Conservation (phyloP, 345 rosid genomes). For the Populus davidiana region DNA sequence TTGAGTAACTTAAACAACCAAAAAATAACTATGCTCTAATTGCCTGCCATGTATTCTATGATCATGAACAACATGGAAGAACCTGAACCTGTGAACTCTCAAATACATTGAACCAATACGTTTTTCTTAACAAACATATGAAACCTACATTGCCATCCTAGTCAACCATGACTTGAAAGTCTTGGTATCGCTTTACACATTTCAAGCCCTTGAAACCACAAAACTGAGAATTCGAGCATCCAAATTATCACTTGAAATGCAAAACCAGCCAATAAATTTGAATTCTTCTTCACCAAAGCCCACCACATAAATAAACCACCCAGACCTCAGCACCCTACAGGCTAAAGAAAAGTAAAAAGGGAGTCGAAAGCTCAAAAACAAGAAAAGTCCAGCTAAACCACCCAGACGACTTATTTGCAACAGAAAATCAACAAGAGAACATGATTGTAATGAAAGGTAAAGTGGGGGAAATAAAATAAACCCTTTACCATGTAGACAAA, state of each 20-base stretch:
- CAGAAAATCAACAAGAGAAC: conserved; percentile 10
- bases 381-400: conserved; percentile 14
- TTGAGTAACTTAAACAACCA: conserved; percentile 11
- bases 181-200: background rate
- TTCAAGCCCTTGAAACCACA: conserved; percentile 1
- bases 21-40: conserved; percentile 1
- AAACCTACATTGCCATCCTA: background rate
- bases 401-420: conserved; percentile 22
- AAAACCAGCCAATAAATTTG: background rate
- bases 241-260: background rate
- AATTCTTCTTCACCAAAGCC: conserved; percentile 1
- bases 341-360: conserved; percentile 4
- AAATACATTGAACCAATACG: background rate
- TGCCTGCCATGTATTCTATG: background rate
- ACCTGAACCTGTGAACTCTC: background rate
- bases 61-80: conserved; percentile 1
- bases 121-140: background rate
- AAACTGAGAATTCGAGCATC: background rate
- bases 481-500: conserved; percentile 22
- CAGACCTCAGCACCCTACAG: background rate
- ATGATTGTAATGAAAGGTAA: conserved; percentile 26
- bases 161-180: background rate
- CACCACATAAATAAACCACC: conserved; percentile 1
- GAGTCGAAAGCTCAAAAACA: conserved; percentile 3
- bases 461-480: conserved; percentile 27